Evolutionary conservation across 192 early-diverging fungal genomes (phyloP).

Genomic region (Physocladia obscura): DNA sequence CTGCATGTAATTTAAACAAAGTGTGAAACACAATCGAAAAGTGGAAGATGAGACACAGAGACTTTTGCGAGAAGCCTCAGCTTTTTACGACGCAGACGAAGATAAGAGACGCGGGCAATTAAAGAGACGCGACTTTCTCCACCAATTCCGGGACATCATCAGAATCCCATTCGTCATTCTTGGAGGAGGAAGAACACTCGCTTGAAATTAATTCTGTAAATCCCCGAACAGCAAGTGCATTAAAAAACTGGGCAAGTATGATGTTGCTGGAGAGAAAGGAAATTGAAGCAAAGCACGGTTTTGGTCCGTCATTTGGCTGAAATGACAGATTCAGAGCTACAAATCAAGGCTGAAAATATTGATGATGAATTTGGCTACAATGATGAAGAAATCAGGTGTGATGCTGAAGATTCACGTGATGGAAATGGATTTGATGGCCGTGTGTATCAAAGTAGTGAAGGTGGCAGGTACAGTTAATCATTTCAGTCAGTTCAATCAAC

Average conservation of each 20-base stretch:
- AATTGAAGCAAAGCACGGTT: constrained; percentile 34
- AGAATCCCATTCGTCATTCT: too few species aligned
- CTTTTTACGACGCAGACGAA: constrained; percentile 15
- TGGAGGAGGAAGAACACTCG: background rate
- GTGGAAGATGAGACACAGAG: constrained; percentile 36
- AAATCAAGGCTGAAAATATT: background rate
- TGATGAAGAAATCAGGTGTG: background rate
- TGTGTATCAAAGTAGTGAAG: too few species aligned
- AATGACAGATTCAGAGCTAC: constrained; percentile 3
- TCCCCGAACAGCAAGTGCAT: background rate
- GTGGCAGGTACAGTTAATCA: background rate
- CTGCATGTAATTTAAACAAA: constrained; percentile 44
- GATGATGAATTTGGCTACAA: constrained; percentile 7
- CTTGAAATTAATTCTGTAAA: background rate
- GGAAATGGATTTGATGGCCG: background rate
- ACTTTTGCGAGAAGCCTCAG: constrained; percentile 20
- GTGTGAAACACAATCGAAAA: constrained; percentile 36
- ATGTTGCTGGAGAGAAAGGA: constrained; percentile 14
- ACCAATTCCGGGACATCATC: background rate
- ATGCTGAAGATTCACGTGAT: background rate
- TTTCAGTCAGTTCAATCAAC: constrained; percentile 10
- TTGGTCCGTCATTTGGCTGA: background rate
- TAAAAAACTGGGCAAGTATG: constrained; percentile 6
- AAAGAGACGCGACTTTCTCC: constrained; percentile 4
- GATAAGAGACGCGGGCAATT: constrained; percentile 20